Evolutionary conservation across 129 eudicot species (phyloP).

Genomic region (Tagetes patula): DNA sequence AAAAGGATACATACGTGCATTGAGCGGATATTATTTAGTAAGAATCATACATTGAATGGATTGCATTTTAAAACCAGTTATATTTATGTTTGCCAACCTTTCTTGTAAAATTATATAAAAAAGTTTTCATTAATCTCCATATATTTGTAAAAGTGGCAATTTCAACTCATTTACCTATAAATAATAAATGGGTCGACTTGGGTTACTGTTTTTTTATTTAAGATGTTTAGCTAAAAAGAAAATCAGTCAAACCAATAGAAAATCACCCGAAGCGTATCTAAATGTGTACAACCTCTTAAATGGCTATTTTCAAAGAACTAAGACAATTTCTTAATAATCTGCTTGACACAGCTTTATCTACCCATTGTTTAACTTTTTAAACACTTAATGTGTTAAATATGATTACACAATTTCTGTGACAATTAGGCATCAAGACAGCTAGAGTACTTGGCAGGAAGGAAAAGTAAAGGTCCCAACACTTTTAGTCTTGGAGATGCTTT

Average conservation of each 20-base stretch:
- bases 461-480: conserved; percentile 45
- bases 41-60: background rate
- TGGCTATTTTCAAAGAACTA: background rate
- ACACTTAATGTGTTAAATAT: background rate
- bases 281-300: background rate
- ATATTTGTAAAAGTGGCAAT: background rate
- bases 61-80: background rate
- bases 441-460: conserved; percentile 67
- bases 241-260: background rate
- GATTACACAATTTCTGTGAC: background rate
- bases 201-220: background rate
- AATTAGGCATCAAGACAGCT: conserved; percentile 90
- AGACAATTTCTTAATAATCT: background rate
- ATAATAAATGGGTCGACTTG: background rate
- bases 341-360: background rate
- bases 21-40: conserved; percentile 92
- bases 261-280: background rate
- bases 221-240: background rate
- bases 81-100: no score
- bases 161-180: background rate
- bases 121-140: no score
- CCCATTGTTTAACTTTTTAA: background rate
- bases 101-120: no score
- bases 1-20: conserved; percentile 72
- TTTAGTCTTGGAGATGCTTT: conserved; percentile 82